A percentile compares a stretch with the other conserved stretches of the same genome.
Conservation (phyloP, 1,284 basidiomycete species). For the Moesziomyces globuligerus region DNA sequence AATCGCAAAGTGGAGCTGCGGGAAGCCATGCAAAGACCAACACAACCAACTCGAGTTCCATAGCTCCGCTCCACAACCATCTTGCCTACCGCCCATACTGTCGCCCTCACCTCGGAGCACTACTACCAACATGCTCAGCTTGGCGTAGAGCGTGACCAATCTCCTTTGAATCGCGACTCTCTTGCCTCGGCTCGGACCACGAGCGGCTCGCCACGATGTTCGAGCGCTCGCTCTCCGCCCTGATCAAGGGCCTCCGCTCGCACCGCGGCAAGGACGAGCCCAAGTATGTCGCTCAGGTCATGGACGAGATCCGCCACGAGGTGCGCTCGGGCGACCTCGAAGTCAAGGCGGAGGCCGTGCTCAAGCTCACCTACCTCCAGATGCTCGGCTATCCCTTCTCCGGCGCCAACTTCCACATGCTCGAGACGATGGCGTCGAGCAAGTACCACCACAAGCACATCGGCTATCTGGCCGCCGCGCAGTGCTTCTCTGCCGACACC, state of each 20-base stretch:
- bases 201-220: too few species aligned
- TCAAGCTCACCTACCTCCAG: slow-evolving; percentile 96
- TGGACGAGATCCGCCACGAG: slow-evolving; percentile 84
- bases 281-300: slow-evolving; percentile 69
- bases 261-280: slow-evolving; percentile 68
- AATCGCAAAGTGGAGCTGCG: background rate
- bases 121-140: background rate
- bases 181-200: too few species aligned
- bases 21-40: background rate
- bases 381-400: slow-evolving; percentile 79
- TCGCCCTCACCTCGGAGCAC: background rate
- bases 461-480: slow-evolving; percentile 91
- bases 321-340: slow-evolving; percentile 95
- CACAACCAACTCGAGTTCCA: background rate
- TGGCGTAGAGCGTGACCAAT: too few species aligned
- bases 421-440: slow-evolving; percentile 96
- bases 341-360: slow-evolving; percentile 90
- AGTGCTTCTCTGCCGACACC: slow-evolving; percentile 92
- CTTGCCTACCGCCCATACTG: background rate
- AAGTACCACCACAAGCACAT: slow-evolving; percentile 92
- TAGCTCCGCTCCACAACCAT: background rate
- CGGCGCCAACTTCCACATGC: slow-evolving; percentile 76
- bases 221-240: slow-evolving; percentile 62
- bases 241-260: slow-evolving; percentile 67
- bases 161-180: too few species aligned